phyloP scores from a whole-genome alignment of 345 rosid genomes.

The Euphorbia peplus region DNA sequence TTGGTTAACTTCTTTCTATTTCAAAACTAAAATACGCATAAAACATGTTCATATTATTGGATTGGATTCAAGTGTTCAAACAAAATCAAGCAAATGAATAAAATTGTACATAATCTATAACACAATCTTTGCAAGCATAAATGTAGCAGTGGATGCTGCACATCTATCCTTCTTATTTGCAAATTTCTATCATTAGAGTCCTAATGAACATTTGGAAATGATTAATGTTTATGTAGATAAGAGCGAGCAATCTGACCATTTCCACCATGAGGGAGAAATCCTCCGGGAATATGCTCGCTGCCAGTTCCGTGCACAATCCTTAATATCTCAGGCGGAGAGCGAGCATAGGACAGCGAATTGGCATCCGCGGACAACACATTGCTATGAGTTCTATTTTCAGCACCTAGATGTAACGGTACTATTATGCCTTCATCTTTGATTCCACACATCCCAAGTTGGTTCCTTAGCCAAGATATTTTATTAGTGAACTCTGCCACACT shows the following conservation, averaged over 20 bases:
- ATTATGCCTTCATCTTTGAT: constrained; percentile 51
- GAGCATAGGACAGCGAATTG: constrained; percentile 29
- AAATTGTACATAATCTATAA: too few relatives aligned
- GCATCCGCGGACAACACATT: constrained; percentile 37
- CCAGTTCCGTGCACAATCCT: constrained; percentile 36
- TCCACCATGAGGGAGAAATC: constrained; percentile 38
- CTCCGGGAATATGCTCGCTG: constrained; percentile 17
- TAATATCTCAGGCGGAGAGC: constrained; percentile 39
- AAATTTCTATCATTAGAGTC: too few relatives aligned
- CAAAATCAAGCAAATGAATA: too few relatives aligned
- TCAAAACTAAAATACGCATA: too few relatives aligned
- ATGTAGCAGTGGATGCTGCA: too few relatives aligned
- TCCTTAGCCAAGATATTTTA: constrained; percentile 34
- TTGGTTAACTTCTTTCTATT: too few relatives aligned
- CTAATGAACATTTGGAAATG: too few relatives aligned
- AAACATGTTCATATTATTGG: too few relatives aligned
- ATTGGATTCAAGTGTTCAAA: too few relatives aligned
- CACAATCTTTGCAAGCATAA: too few relatives aligned
- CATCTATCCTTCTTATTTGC: too few relatives aligned
- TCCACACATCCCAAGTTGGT: constrained; percentile 40
- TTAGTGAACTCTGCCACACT: constrained; percentile 40
- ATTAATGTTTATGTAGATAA: too few relatives aligned
- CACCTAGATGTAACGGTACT: constrained; percentile 39
- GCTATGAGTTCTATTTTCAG: constrained; percentile 33
- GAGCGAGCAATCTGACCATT: constrained; percentile 39